These are phyloP conservation scores for Leucocoprinus leucothites DNA, from an alignment of 768 basidiomycete genomes.

Conservation along the genomic window DNA sequence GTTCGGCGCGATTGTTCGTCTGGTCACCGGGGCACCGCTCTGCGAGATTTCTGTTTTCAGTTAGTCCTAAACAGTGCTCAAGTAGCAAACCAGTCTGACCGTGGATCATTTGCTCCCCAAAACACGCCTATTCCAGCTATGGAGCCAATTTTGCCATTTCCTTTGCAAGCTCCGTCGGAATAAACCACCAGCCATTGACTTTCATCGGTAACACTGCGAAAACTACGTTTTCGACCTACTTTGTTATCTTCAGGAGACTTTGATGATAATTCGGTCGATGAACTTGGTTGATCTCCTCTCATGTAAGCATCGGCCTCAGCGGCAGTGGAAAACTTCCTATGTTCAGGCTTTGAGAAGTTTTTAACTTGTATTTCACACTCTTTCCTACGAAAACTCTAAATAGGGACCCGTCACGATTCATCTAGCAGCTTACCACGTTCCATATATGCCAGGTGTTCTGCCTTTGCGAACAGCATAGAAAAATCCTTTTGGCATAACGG, in stretches of 20 bases:
- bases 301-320: conserved; percentile 61
- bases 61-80: background rate
- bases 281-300: conserved; percentile 12
- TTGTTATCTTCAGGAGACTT: conserved; percentile 10
- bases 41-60: conserved; percentile 60
- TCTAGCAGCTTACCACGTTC: conserved; percentile 53
- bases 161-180: conserved; percentile 83
- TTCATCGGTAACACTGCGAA: conserved; percentile 25
- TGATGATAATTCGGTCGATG: background rate
- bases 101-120: conserved; percentile 71
- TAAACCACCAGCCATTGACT: conserved; percentile 57
- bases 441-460: conserved; percentile 59
- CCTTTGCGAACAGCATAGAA: conserved; percentile 80
- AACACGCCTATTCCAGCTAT: conserved; percentile 87
- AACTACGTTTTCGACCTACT: background rate
- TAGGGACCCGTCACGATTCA: background rate
- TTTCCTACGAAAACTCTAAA: conserved; percentile 43
- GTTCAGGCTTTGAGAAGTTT: conserved; percentile 56
- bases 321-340: conserved; percentile 62
- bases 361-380: conserved; percentile 71
- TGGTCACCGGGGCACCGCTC: conserved; percentile 83
- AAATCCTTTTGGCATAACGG: conserved; percentile 32
- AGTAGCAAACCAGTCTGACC: conserved; percentile 35
- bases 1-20: conserved; percentile 87
- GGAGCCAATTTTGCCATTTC: conserved; percentile 69